phyloP scores from a whole-genome alignment of 495 filamentous ascomycete species.

The Platismatia glauca region DNA sequence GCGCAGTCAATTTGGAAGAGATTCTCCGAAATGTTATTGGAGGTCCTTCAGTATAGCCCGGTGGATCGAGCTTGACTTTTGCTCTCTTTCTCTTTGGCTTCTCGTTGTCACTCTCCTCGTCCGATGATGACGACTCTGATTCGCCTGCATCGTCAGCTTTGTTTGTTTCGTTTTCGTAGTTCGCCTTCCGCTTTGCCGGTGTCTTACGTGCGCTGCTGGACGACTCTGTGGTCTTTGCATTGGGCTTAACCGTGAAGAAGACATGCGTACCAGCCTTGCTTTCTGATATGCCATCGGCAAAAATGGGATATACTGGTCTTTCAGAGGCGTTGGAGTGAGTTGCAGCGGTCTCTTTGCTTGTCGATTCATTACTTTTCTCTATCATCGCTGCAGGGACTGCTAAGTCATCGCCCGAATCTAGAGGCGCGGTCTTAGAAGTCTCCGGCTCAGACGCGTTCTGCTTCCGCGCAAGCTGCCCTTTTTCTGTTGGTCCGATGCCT shows the following conservation, averaged over 20 bases:
- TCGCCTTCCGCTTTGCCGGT: neutral
- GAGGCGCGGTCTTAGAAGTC: neutral
- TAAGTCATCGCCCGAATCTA: neutral
- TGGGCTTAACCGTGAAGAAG: neutral
- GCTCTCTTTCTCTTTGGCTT: conserved; percentile 1
- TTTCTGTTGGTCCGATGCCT: neutral
- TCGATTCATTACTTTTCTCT: neutral
- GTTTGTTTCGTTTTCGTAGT: neutral
- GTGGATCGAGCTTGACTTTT: neutral
- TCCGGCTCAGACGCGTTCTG: neutral
- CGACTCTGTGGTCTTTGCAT: neutral
- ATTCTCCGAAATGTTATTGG: neutral
- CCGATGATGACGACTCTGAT: neutral
- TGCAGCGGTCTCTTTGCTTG: neutral
- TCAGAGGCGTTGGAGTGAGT: neutral
- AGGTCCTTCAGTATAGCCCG: neutral
- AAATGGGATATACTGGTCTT: neutral
- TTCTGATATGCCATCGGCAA: neutral
- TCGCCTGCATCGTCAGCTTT: neutral
- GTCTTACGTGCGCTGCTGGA: neutral
- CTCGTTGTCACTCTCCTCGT: neutral
- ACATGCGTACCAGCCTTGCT: neutral
- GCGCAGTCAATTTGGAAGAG: neutral
- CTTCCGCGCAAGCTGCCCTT: neutral
- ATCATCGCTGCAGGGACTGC: neutral